Evolutionary conservation across 1,139 yeast species (phyloP).

Genomic region (Protomyces inouyei): DNA sequence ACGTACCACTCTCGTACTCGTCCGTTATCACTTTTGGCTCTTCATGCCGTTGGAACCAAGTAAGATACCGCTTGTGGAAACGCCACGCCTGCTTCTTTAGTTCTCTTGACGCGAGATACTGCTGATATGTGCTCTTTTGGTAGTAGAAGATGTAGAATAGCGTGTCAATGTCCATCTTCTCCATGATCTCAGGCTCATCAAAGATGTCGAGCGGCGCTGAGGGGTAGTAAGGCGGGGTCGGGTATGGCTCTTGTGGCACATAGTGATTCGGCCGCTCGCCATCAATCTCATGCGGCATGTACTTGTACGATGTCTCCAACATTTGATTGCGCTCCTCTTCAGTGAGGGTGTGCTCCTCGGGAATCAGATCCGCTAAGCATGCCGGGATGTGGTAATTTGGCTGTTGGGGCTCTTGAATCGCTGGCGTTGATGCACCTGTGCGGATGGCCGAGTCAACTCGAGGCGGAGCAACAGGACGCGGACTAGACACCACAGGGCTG

Average conservation of each 20-base stretch:
- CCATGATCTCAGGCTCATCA: constrained; percentile 48
- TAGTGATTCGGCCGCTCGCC: constrained; percentile 82
- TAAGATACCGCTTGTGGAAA: constrained; percentile 67
- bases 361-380: constrained; percentile 10
- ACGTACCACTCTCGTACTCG: constrained; percentile 51
- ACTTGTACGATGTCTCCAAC: constrained; percentile 70
- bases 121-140: constrained; percentile 62
- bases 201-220: constrained; percentile 62
- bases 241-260: constrained; percentile 78
- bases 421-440: not conserved
- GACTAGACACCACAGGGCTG: not conserved
- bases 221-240: constrained; percentile 87
- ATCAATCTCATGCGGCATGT: constrained; percentile 90
- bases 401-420: not conserved
- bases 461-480: not conserved
- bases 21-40: constrained; percentile 49
- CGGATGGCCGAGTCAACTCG: not conserved
- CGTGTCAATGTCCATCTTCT: constrained; percentile 79
- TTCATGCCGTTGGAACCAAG: constrained; percentile 76
- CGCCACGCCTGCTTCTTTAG: constrained; percentile 80
- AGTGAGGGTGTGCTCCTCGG: constrained; percentile 12
- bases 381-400: constrained; percentile 23
- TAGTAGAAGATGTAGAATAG: constrained; percentile 89
- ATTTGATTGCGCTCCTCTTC: constrained; percentile 34
- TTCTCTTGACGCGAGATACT: constrained; percentile 73